Percentiles rank a stretch among this genome's conserved stretches.
Conservation (phyloP, 805 yeast genomes). For the Groenewaldozyma tartarivorans region DNA sequence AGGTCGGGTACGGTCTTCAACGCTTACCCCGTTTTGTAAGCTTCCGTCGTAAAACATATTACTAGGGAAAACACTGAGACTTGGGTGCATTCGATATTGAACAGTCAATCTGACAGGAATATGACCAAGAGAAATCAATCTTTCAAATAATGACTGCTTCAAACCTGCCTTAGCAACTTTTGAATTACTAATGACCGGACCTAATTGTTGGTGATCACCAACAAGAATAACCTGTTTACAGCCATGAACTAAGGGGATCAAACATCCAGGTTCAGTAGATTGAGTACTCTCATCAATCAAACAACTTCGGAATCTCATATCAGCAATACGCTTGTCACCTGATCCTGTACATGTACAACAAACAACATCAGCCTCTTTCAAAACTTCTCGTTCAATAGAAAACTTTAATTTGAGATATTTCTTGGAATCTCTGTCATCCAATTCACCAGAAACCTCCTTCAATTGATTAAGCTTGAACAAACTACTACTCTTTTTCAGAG, state of each 20-base stretch:
- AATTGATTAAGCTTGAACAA: slow-evolving; percentile 49
- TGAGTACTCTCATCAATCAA: slow-evolving; percentile 91
- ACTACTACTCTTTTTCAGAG: slow-evolving; percentile 32
- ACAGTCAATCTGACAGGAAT: slow-evolving; percentile 80
- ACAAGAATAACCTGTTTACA: slow-evolving; percentile 83
- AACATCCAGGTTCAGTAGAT: slow-evolving; percentile 85
- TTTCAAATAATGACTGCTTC: slow-evolving; percentile 77
- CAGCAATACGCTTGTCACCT: slow-evolving; percentile 56
- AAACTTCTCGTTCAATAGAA: slow-evolving; percentile 39
- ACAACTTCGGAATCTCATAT: slow-evolving; percentile 59
- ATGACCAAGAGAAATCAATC: slow-evolving; percentile 74
- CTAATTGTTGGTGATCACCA: slow-evolving; percentile 94
- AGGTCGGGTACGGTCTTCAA: slow-evolving; percentile 51
- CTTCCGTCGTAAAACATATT: slow-evolving; percentile 90
- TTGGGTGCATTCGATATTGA: slow-evolving; percentile 93
- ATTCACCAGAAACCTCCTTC: slow-evolving; percentile 60
- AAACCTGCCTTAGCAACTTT: slow-evolving; percentile 82
- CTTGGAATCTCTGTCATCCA: slow-evolving; percentile 45
- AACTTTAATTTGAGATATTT: slow-evolving; percentile 35
- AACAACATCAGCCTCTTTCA: slow-evolving; percentile 61
- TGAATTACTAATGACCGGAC: slow-evolving; percentile 78
- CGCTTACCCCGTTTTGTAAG: slow-evolving; percentile 83
- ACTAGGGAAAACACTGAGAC: slow-evolving; percentile 76
- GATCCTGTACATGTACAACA: slow-evolving; percentile 94
- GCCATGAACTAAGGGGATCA: slow-evolving; percentile 83